Evolutionary conservation across 257 asterid genomes (phyloP).

Genomic region (Solanum tacnaense): DNA sequence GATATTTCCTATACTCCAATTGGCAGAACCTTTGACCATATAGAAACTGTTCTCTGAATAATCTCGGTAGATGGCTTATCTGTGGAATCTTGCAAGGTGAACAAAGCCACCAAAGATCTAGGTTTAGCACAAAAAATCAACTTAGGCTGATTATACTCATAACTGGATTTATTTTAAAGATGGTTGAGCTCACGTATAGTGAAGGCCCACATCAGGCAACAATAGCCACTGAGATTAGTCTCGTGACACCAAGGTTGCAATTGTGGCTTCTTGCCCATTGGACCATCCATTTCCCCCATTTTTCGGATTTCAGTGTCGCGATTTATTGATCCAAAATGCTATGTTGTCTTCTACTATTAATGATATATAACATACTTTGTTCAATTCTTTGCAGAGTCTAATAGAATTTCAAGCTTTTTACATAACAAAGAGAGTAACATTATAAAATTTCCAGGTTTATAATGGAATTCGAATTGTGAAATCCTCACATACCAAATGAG

Average conservation of each 20-base stretch:
- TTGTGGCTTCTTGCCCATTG: background rate
- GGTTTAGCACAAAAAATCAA: background rate
- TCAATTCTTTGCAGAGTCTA: background rate
- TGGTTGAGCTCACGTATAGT: background rate
- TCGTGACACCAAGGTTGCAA: background rate
- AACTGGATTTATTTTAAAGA: background rate
- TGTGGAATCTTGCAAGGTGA: background rate
- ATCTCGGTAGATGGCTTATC: background rate
- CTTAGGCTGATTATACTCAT: background rate
- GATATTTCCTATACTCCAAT: background rate
- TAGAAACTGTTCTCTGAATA: background rate
- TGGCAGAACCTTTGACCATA: background rate
- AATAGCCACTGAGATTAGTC: background rate
- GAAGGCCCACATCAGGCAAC: background rate
- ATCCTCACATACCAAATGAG: slow-evolving; percentile 39
- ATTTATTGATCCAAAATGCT: background rate
- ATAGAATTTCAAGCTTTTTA: background rate
- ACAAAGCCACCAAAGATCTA: background rate
- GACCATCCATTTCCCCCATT: background rate
- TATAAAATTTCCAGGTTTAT: slow-evolving; percentile 23
- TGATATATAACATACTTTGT: background rate
- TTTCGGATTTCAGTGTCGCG: background rate
- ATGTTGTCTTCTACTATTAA: background rate
- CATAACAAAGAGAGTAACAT: background rate
- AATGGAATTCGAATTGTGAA: slow-evolving; percentile 28